phyloP scores from a whole-genome alignment of 2,329 filamentous ascomycete genomes.

The Fusarium albidum region DNA sequence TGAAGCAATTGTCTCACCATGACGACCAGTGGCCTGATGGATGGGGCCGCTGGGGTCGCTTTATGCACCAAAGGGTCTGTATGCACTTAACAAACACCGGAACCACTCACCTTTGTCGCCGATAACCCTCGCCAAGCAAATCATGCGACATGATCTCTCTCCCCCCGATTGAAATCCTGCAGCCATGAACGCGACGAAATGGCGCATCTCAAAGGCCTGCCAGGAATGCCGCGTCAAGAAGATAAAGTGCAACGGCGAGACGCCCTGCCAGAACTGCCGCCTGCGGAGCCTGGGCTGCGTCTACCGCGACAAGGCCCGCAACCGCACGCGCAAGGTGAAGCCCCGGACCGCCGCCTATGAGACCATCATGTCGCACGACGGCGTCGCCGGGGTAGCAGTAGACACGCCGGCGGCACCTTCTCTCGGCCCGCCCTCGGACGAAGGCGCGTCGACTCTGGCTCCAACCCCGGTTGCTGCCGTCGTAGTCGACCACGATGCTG shows the following conservation, averaged over 20 bases:
- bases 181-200: conserved; percentile 41
- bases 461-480: too few relatives aligned
- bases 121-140: conserved; percentile 24
- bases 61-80: conserved; percentile 32
- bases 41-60: background rate
- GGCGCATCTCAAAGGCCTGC: conserved; percentile 46
- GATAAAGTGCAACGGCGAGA: conserved; percentile 44
- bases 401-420: conserved; percentile 23
- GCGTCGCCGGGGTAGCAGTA: too few relatives aligned
- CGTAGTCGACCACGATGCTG: too few relatives aligned
- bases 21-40: conserved; percentile 6
- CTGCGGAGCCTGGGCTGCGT: conserved; percentile 39
- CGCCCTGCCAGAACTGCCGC: conserved; percentile 42
- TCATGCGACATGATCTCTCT: conserved; percentile 10
- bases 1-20: conserved; percentile 6
- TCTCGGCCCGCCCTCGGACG: conserved; percentile 34
- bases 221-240: conserved; percentile 45
- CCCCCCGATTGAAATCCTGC: too few relatives aligned
- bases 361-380: conserved; percentile 33
- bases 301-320: conserved; percentile 45
- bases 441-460: conserved; percentile 29
- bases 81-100: conserved; percentile 32
- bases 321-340: conserved; percentile 39
- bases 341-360: conserved; percentile 35
- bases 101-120: conserved; percentile 15